Base-by-base conservation (phyloP, 148 eudicot genomes). In the Oxyria digyna region DNA sequence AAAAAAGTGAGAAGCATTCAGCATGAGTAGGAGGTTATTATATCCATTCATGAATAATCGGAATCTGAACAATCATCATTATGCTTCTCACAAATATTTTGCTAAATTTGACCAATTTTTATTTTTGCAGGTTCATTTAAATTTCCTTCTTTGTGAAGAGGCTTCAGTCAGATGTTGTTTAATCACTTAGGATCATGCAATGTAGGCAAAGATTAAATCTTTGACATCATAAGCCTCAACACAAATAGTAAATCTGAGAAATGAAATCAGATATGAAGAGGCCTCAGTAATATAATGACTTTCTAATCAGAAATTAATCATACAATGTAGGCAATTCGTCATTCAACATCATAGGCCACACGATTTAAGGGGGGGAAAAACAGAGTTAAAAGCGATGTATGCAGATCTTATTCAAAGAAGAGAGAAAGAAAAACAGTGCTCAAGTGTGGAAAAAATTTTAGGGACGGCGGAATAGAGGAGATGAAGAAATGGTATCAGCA, bases 281-380 rank as follows among this genome's bases (percentile, higher is more conserved):
- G 38, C 65, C 37, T 59, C 65, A 59, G 65, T 31, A 31, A 59
- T 27, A 4, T 38, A n/a, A 13, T 15, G 65, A 59, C 65, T 59
- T 59, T 59, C 21, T 11, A 59, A 59, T 59, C 38, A 59, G 18
- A 27, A 57, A 29, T 59, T 38, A 59, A 59, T 59, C 65, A 59
- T 59, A 59, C 65, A 59, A 59, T 59, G 65, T 59, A 59, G 65
- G 65, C 65, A 59, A 59, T 24, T 13, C 3, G 20, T 59, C 35
- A 59, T 29, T 59, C 65, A 29, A 14, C 65, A 59, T 59, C 65
- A 59, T 59, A 14, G 37, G 38, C 65, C 65, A 13, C 65, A 14
- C 6, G 20, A 6, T 6, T 10, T 59, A 27, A 14, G 15, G 14
- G 0, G 4, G 10, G 4, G 3, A 35, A 31, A 26, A 21, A 52